Percentiles rank a stretch among this genome's conserved stretches.
Evolutionary conservation across 2,329 filamentous ascomycete genomes (phyloP).

Genomic region (Blastomyces gilchristii): DNA sequence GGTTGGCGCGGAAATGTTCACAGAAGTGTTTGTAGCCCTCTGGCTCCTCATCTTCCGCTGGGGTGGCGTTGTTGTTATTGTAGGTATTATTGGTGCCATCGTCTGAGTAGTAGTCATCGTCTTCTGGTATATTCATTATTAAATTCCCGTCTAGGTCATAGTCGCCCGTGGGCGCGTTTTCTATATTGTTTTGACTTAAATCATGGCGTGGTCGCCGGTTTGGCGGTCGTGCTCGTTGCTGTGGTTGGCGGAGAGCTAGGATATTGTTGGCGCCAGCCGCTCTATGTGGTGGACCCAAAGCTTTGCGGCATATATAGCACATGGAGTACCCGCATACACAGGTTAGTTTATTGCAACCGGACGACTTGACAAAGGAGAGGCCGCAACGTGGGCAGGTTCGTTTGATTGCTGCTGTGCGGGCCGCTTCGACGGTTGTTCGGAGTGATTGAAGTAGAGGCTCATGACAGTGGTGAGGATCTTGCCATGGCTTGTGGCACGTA

Average conservation of each 20-base stretch:
- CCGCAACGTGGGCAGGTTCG: slow-evolving; percentile 87
- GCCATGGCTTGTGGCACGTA: slow-evolving; percentile 71
- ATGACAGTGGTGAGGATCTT: slow-evolving; percentile 81
- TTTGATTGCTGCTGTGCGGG: slow-evolving; percentile 88
- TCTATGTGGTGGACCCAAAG: slow-evolving; percentile 32
- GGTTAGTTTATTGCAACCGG: slow-evolving; percentile 93
- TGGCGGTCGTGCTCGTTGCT: not conserved
- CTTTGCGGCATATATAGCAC: slow-evolving; percentile 90
- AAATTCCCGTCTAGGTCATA: slow-evolving; percentile 11
- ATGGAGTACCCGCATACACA: slow-evolving; percentile 95
- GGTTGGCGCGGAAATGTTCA: slow-evolving; percentile 80
- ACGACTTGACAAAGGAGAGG: slow-evolving; percentile 83
- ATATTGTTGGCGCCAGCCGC: not conserved
- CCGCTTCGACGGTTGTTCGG: slow-evolving; percentile 80
- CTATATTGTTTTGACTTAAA: slow-evolving; percentile 10
- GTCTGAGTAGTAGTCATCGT: slow-evolving; percentile 15
- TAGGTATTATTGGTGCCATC: slow-evolving; percentile 9
- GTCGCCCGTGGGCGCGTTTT: slow-evolving; percentile 35
- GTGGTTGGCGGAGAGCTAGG: not conserved
- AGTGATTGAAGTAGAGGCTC: slow-evolving; percentile 72
- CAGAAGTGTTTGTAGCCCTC: slow-evolving; percentile 93
- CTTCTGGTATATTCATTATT: not conserved
- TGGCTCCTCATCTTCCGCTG: slow-evolving; percentile 33
- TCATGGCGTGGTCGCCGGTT: not conserved
- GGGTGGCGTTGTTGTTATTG: slow-evolving; percentile 14